Evolutionary conservation across 2,329 filamentous ascomycete genomes (phyloP).

Genomic region (Claviceps arundinis): DNA sequence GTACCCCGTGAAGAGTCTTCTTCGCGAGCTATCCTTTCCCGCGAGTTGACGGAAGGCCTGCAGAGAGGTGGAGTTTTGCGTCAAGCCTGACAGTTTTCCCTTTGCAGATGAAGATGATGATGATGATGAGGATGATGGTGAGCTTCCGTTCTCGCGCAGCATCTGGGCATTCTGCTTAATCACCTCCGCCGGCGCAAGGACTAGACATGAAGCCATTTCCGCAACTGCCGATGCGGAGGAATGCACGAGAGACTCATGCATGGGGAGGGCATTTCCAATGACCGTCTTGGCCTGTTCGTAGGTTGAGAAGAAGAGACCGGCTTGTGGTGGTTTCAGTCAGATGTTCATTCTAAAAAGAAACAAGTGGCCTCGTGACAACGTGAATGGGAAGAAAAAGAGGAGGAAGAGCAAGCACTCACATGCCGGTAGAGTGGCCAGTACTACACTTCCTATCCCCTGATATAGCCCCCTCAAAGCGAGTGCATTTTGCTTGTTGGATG

Average conservation of each 20-base stretch:
- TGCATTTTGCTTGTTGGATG: slow-evolving; percentile 38
- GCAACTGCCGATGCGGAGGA: slow-evolving; percentile 60
- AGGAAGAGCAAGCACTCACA: slow-evolving; percentile 32
- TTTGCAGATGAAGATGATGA: not conserved
- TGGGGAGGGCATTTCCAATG: slow-evolving; percentile 36
- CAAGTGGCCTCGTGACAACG: no score
- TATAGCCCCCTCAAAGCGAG: slow-evolving; percentile 61
- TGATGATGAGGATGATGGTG: not conserved
- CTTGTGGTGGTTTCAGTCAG: slow-evolving; percentile 22
- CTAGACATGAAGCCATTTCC: slow-evolving; percentile 73
- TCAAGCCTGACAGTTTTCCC: slow-evolving; percentile 9
- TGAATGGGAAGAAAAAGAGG: not conserved
- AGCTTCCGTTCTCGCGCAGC: slow-evolving; percentile 28
- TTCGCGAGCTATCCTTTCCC: slow-evolving; percentile 41
- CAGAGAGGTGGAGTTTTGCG: slow-evolving; percentile 27
- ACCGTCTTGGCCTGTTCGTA: slow-evolving; percentile 65
- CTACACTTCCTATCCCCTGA: slow-evolving; percentile 74
- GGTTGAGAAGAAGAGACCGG: slow-evolving; percentile 79
- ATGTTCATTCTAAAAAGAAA: no score
- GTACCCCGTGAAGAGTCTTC: slow-evolving; percentile 59
- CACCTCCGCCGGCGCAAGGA: slow-evolving; percentile 79
- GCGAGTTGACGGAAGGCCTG: slow-evolving; percentile 35
- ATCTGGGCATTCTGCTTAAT: slow-evolving; percentile 93
- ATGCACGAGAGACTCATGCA: slow-evolving; percentile 60
- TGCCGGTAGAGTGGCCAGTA: slow-evolving; percentile 78